phyloP scores from a whole-genome alignment of 257 asterid genomes.

The Petunia axillaris region DNA sequence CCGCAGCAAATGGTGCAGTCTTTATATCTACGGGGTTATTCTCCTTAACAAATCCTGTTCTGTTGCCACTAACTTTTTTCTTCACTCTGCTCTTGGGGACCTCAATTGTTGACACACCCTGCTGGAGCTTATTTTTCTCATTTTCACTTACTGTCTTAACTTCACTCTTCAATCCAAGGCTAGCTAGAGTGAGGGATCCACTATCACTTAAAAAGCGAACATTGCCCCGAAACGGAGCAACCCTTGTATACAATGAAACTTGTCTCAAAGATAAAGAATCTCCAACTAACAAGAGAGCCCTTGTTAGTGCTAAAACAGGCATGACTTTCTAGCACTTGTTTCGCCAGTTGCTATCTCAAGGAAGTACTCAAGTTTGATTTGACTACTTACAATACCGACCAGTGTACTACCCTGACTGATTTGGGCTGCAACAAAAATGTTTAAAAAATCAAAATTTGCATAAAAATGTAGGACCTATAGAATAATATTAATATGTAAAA shows the following conservation, averaged over 20 bases:
- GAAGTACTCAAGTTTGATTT: conserved; percentile 23
- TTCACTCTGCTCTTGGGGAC: conserved; percentile 57
- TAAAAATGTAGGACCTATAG: neutral
- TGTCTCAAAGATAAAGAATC: conserved; percentile 48
- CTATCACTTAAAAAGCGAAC: conserved; percentile 41
- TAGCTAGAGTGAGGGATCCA: conserved; percentile 67
- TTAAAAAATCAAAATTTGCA: neutral
- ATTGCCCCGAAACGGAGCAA: conserved; percentile 46
- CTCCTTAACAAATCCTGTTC: conserved; percentile 33
- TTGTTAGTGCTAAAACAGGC: conserved; percentile 46
- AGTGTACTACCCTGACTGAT: conserved; percentile 7
- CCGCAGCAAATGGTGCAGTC: conserved; percentile 75
- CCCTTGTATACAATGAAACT: conserved; percentile 42
- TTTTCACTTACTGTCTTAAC: conserved; percentile 36
- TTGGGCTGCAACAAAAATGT: conserved; percentile 19
- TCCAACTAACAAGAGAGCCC: conserved; percentile 33
- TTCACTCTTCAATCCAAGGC: conserved; percentile 64
- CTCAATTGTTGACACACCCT: conserved; percentile 64
- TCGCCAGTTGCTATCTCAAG: conserved; percentile 21
- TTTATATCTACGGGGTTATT: conserved; percentile 49
- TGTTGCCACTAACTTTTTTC: conserved; percentile 40
- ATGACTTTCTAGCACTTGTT: conserved; percentile 32
- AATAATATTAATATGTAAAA: neutral
- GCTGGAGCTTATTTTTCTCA: conserved; percentile 56
- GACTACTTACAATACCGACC: conserved; percentile 12